Conservation (phyloP, 106 monocot genomes). For the Dendrobium huoshanense region DNA sequence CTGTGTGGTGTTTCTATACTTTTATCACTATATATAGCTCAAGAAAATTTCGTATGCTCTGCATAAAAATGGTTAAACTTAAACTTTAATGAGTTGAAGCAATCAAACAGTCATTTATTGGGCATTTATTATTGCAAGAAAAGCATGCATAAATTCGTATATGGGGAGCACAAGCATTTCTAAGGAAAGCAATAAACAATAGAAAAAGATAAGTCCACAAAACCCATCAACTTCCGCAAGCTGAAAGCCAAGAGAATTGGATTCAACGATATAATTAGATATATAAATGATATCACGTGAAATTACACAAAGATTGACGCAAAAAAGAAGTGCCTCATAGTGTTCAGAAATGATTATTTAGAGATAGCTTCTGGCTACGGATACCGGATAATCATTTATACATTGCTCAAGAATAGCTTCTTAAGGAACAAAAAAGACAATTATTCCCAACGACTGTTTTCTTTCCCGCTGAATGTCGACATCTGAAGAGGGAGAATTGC, state of each 20-base stretch:
- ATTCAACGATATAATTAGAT: neutral
- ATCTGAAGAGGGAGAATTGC: neutral
- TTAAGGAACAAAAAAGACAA: neutral
- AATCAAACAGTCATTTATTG: neutral
- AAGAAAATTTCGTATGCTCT: neutral
- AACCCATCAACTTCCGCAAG: neutral
- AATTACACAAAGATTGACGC: neutral
- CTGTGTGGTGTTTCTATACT: neutral
- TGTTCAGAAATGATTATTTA: neutral
- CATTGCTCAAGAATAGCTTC: neutral
- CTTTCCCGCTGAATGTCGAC: neutral
- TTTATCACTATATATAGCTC: neutral
- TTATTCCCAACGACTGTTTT: neutral
- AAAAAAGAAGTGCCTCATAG: neutral
- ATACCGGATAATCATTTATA: neutral
- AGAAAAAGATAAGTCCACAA: neutral
- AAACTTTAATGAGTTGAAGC: neutral
- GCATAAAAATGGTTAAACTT: neutral
- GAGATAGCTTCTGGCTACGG: neutral
- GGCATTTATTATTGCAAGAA: neutral
- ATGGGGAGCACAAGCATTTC: neutral
- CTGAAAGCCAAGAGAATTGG: neutral
- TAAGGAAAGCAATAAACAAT: neutral
- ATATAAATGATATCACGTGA: neutral
- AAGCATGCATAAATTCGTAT: neutral